Evolutionary conservation across 495 filamentous ascomycete species (phyloP).

Genomic region (Penicillium antarcticum): DNA sequence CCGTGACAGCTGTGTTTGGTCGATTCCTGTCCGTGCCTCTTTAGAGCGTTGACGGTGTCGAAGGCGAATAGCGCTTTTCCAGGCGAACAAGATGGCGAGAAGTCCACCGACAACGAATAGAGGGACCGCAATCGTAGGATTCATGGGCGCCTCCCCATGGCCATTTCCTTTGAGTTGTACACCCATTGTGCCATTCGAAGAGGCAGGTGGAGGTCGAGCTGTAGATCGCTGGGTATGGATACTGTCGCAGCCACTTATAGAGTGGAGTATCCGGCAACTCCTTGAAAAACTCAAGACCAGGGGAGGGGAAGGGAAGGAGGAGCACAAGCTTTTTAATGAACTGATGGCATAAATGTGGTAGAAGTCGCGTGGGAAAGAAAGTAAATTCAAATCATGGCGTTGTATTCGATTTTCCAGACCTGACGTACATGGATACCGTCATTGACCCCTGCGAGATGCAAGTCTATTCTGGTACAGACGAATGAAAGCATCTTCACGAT

Average conservation of each 20-base stretch:
- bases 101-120: conserved; percentile 30
- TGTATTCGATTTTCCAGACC: conserved; percentile 7
- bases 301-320: not conserved
- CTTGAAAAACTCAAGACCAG: conserved; percentile 8
- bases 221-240: not conserved
- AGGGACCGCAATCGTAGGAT: conserved; percentile 33
- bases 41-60: conserved; percentile 26
- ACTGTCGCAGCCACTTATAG: conserved; percentile 11
- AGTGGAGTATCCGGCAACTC: conserved; percentile 12
- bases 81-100: conserved; percentile 23
- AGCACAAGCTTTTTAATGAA: not conserved
- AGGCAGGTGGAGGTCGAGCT: not conserved
- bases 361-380: conserved; percentile 7
- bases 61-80: conserved; percentile 22
- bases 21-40: conserved; percentile 12
- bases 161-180: conserved; percentile 27
- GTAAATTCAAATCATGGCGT: conserved; percentile 8
- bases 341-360: not conserved
- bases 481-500: conserved; percentile 19
- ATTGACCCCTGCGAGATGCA: conserved; percentile 19
- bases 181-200: conserved; percentile 25
- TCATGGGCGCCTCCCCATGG: conserved; percentile 33
- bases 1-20: conserved; percentile 22
- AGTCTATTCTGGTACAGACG: not conserved
- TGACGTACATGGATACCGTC: conserved; percentile 22